A percentile compares a stretch with the other conserved stretches of the same genome.
Evolutionary conservation across 1,284 basidiomycete species (phyloP).

Genomic region (Cutaneotrichosporon spelunceum): DNA sequence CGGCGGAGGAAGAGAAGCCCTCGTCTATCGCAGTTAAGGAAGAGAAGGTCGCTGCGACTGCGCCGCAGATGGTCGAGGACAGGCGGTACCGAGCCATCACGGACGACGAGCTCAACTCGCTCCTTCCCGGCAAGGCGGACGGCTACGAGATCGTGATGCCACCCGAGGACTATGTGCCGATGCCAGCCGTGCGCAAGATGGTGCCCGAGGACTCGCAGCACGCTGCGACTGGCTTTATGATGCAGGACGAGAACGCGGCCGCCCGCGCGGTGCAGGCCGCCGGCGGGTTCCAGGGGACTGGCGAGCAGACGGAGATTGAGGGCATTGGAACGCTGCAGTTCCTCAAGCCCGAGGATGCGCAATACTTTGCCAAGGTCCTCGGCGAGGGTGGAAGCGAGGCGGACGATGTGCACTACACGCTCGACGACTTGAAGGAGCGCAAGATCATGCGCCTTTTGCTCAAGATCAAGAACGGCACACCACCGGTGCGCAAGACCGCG

Average conservation of each 20-base stretch:
- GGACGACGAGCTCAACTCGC: constrained; percentile 90
- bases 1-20: constrained; percentile 21
- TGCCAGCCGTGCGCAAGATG: constrained; percentile 57
- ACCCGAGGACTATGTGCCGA: constrained; percentile 86
- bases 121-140: constrained; percentile 69
- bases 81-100: constrained; percentile 91
- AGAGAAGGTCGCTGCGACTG: constrained; percentile 13
- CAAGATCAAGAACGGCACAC: constrained; percentile 99
- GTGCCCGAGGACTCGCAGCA: constrained; percentile 57
- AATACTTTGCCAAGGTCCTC: constrained; percentile 95
- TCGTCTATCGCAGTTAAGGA: constrained; percentile 28
- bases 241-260: constrained; percentile 89
- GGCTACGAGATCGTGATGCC: constrained; percentile 92
- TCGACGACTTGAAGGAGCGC: constrained; percentile 99
- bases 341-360: constrained; percentile 97
- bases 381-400: constrained; percentile 81
- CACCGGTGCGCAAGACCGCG: constrained; percentile 95
- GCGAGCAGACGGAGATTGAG: constrained; percentile 97
- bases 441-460: constrained; percentile 99
- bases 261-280: constrained; percentile 80
- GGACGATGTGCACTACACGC: constrained; percentile 72
- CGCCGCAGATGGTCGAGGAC: constrained; percentile 72
- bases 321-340: constrained; percentile 96
- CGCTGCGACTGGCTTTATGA: constrained; percentile 76
- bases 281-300: constrained; percentile 74